Evolutionary conservation across 805 yeast genomes (phyloP).

Genomic region (Scheffersomyces stipitis): DNA sequence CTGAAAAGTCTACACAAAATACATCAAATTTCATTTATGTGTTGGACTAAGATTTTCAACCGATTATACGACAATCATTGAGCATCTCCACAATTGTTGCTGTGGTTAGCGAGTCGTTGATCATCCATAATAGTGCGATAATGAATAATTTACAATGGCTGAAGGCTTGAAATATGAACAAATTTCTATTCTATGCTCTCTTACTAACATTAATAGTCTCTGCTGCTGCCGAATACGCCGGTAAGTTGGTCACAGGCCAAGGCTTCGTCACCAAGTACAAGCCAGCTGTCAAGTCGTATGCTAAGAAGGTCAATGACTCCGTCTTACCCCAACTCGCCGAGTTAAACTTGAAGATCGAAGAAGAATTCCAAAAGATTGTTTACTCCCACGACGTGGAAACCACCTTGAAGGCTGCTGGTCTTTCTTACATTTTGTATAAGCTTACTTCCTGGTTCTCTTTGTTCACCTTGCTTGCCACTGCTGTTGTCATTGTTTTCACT

Average conservation of each 20-base stretch:
- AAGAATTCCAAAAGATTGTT: conserved; percentile 52
- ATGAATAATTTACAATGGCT: too few species aligned
- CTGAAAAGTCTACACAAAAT: too few species aligned
- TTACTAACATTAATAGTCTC: conserved; percentile 41
- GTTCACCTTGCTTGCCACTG: conserved; percentile 59
- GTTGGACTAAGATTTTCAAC: too few species aligned
- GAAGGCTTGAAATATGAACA: too few species aligned
- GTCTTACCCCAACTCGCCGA: conserved; percentile 44
- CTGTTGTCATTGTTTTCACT: conserved; percentile 65
- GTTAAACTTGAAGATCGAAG: conserved; percentile 52
- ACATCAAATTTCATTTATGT: too few species aligned
- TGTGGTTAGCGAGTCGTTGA: too few species aligned
- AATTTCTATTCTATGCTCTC: not conserved
- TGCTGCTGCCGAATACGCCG: conserved; percentile 74
- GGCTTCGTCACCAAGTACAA: conserved; percentile 80
- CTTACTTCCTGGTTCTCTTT: conserved; percentile 75
- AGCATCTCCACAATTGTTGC: too few species aligned
- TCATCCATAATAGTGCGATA: too few species aligned
- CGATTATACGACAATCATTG: too few species aligned
- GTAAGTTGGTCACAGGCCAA: conserved; percentile 70
- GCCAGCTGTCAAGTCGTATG: conserved; percentile 48
- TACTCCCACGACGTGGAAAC: conserved; percentile 70
- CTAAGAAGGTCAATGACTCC: conserved; percentile 35
- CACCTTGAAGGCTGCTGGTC: conserved; percentile 71
- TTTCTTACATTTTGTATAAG: conserved; percentile 63